phyloP scores from a whole-genome alignment of 2,329 filamentous ascomycete genomes.

The Sporothrix pseudoabietina region DNA sequence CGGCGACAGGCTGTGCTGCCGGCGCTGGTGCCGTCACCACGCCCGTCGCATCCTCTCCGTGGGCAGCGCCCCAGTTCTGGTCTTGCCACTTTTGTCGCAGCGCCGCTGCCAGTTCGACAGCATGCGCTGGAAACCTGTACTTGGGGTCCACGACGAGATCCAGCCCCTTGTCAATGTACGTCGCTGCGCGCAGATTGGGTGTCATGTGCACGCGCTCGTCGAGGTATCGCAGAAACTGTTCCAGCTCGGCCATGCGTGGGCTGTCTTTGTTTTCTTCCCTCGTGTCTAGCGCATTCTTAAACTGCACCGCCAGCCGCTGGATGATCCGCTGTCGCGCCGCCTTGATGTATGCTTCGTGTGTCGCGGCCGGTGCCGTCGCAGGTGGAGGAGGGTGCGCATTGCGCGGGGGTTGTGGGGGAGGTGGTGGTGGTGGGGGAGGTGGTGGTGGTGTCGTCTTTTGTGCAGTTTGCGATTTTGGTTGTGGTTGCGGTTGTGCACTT shows the following conservation, averaged over 20 bases:
- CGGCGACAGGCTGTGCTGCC: background rate
- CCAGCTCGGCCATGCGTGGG: background rate
- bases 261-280: background rate
- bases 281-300: background rate
- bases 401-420: background rate
- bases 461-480: background rate
- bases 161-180: conserved; percentile 1
- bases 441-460: background rate
- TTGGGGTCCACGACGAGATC: background rate
- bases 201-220: background rate
- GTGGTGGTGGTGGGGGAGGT: background rate
- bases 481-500: background rate
- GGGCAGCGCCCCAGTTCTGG: background rate
- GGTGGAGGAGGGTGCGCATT: background rate
- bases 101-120: background rate
- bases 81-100: background rate
- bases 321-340: background rate
- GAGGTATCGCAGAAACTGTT: background rate
- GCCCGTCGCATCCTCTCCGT: background rate
- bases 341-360: background rate
- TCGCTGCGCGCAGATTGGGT: background rate
- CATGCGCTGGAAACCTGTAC: background rate
- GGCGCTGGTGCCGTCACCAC: background rate
- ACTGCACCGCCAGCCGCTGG: background rate
- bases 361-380: background rate